phyloP scores from a whole-genome alignment of 805 yeast genomes.

The Kazachstania psychrophila region DNA sequence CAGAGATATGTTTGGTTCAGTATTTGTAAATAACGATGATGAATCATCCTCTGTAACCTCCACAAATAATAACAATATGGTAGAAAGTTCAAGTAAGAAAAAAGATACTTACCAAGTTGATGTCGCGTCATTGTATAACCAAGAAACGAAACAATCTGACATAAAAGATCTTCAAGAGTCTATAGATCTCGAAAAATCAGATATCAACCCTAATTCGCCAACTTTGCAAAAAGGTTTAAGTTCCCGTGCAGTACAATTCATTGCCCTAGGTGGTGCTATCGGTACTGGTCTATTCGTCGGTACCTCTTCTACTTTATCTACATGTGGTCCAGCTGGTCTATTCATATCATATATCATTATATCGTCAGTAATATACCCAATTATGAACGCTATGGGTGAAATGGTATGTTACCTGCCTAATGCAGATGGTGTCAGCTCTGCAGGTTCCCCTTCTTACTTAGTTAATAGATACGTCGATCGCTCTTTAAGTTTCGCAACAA shows the following conservation, averaged over 20 bases:
- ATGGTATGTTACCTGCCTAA: conserved; percentile 55
- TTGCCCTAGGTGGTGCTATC: conserved; percentile 75
- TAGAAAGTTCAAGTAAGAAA: too few species aligned
- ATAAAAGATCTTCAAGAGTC: background rate
- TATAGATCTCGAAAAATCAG: background rate
- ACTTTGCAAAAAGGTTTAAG: conserved; percentile 28
- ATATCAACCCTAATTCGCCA: background rate
- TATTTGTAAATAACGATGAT: too few species aligned
- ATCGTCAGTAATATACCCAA: conserved; percentile 54
- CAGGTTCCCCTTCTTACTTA: conserved; percentile 51
- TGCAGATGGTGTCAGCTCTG: conserved; percentile 34
- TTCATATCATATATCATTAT: conserved; percentile 54
- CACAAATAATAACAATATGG: too few species aligned
- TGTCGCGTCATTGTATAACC: background rate
- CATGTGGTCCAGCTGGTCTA: conserved; percentile 67
- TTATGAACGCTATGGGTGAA: conserved; percentile 59
- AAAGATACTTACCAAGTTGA: background rate
- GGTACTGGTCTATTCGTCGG: conserved; percentile 81
- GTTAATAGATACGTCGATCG: conserved; percentile 51
- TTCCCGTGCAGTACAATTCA: conserved; percentile 67
- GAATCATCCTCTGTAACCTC: too few species aligned
- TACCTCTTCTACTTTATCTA: conserved; percentile 49
- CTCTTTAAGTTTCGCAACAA: conserved; percentile 52
- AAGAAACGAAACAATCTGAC: background rate
- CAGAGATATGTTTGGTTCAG: too few species aligned